phyloP scores from a whole-genome alignment of 257 asterid genomes.

The Salvia miltiorrhiza region DNA sequence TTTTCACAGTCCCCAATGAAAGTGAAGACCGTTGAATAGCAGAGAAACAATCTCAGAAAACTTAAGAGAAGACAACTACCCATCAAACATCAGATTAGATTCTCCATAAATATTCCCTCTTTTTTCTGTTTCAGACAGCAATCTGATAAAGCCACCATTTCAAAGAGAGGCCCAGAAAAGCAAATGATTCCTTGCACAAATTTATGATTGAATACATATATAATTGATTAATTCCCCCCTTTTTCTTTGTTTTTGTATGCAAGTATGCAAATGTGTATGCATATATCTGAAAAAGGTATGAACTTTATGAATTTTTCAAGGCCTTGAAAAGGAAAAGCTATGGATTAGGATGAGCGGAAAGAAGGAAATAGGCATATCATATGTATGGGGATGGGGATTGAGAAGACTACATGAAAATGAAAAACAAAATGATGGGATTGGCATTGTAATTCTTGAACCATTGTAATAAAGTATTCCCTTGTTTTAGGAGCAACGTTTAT shows the following conservation, averaged over 20 bases:
- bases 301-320: constrained; percentile 35
- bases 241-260: neutral
- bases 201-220: constrained; percentile 20
- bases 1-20: constrained; percentile 57
- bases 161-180: constrained; percentile 52
- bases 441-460: constrained; percentile 1
- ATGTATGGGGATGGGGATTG: constrained; percentile 57
- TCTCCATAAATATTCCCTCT: constrained; percentile 41
- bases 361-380: constrained; percentile 13
- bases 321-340: constrained; percentile 39
- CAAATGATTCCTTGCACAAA: constrained; percentile 42
- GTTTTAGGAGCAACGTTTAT: neutral
- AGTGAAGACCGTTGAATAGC: constrained; percentile 59
- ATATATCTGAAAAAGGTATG: constrained; percentile 27
- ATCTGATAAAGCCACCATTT: constrained; percentile 62
- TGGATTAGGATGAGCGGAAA: constrained; percentile 24
- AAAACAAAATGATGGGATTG: constrained; percentile 17
- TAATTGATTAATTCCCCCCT: neutral
- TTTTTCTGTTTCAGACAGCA: constrained; percentile 37
- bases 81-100: constrained; percentile 53
- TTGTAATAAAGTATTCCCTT: neutral
- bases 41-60: constrained; percentile 31
- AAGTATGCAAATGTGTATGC: constrained; percentile 4
- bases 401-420: constrained; percentile 44
- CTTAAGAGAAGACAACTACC: constrained; percentile 39